Conservation (phyloP, 139 green algal genomes). For the Chlamydomonas sp. region DNA sequence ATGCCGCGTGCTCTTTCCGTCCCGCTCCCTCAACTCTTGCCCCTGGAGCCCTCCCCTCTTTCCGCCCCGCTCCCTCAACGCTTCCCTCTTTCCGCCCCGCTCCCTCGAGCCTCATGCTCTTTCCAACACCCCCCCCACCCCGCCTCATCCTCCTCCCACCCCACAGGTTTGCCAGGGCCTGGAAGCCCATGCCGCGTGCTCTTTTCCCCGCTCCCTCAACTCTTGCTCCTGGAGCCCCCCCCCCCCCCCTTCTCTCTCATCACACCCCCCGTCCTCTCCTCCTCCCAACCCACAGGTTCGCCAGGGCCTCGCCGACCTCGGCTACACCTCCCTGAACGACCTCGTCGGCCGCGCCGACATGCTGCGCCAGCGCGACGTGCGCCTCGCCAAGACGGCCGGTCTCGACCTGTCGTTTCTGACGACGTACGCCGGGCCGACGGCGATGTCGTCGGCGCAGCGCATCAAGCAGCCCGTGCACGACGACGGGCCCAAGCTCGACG, state of each 20-base stretch:
- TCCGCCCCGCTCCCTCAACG: not conserved
- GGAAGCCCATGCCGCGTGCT: too few relatives aligned
- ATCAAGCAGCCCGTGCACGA: constrained; percentile 50
- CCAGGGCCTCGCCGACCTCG: constrained; percentile 69
- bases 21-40: too few relatives aligned
- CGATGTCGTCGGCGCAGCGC: constrained; percentile 31
- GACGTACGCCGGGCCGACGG: constrained; percentile 53
- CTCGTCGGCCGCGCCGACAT: constrained; percentile 81
- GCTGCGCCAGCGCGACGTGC: constrained; percentile 48
- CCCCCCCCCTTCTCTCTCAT: not conserved
- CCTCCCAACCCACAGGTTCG: constrained; percentile 50
- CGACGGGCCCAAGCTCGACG: constrained; percentile 83
- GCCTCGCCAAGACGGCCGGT: constrained; percentile 79
- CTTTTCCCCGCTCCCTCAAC: too few relatives aligned
- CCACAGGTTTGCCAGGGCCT: not conserved
- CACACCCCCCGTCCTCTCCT: not conserved
- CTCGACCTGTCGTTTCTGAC: constrained; percentile 93
- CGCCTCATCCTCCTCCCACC: not conserved
- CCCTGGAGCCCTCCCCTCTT: too few relatives aligned
- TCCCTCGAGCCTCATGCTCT: not conserved
- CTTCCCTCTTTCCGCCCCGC: too few relatives aligned
- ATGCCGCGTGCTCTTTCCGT: too few relatives aligned
- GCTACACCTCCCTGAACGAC: constrained; percentile 79
- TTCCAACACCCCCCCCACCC: too few relatives aligned
- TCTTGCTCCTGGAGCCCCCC: too few relatives aligned